Evolutionary conservation across 345 rosid species (phyloP), one percentile per base, ranked within the genome.

Genomic region (Eucalyptus albens): DNA sequence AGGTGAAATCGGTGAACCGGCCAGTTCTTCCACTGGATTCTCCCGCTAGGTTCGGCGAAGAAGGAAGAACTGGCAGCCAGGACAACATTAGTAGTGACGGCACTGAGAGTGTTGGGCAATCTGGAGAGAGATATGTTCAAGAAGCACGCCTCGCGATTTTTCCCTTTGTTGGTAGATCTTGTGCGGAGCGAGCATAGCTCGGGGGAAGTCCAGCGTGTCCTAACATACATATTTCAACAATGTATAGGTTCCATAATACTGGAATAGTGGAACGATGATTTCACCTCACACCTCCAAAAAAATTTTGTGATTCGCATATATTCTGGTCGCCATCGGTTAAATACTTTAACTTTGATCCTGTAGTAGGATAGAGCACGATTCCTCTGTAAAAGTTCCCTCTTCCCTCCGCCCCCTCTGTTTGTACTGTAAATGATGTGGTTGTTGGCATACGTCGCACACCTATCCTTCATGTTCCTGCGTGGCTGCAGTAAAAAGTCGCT

Each of bases 1-100:
- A 87, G 89, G 87, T 86, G 89, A 92, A 94, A 89, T 49, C 90
- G 3, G 92, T 9, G 17, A 88, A 90, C 29, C 86, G 89, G 83
- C 92, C 89, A 42, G 94, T 87, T 60, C 81, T 92, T 24, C 94
- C 94, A 91, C 27, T 96, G 97, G 97, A 92, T 93, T 86, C 96
- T 97, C 87, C 99, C 98, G 3, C 89, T 94, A 89, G 95, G 97
- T 60, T 89, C 95, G 24, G 95, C 96, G 4, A 93, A 92, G 87
- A 97, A 94, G 95, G 99, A 96, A 91, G 99, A 97, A 94, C 89
- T 96, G 90, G 94, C 94, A 16, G 98, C 95, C 21, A 95, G 99
- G 89, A 96, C 97, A 14, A 62, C 96, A 3, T 90, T 97, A 89
- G 92, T 94, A 12, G 93, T 96, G 83, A 92, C 95, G 17, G 97